Percentiles rank a stretch among this genome's conserved stretches.
phyloP scores from a whole-genome alignment of 1,284 basidiomycete species.

The Taiwanofungus camphoratus region DNA sequence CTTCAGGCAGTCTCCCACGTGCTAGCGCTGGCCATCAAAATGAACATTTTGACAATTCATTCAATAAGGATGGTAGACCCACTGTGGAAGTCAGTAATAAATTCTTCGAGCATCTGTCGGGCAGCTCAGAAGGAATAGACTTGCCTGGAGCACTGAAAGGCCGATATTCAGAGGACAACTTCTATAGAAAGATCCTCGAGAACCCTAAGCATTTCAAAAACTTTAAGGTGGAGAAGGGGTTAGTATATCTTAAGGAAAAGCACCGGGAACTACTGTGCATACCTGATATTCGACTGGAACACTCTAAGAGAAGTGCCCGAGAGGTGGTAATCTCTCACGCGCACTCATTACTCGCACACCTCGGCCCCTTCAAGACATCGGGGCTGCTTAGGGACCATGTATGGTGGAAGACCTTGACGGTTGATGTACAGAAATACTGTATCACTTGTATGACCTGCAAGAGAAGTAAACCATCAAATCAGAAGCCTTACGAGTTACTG shows the following conservation, averaged over 20 bases:
- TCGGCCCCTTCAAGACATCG: slow-evolving; percentile 21
- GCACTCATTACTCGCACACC: slow-evolving; percentile 24
- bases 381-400: slow-evolving; percentile 21
- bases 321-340: slow-evolving; percentile 24
- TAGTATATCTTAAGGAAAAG: background rate
- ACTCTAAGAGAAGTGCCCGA: slow-evolving; percentile 11
- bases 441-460: slow-evolving; percentile 19
- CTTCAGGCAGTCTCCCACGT: too few relatives aligned
- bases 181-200: slow-evolving; percentile 1
- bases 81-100: background rate
- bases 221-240: slow-evolving; percentile 10
- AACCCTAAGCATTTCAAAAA: slow-evolving; percentile 7
- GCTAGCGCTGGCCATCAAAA: background rate
- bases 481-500: slow-evolving; percentile 19
- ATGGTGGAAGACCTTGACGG: slow-evolving; percentile 24
- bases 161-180: background rate
- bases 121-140: background rate
- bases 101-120: background rate
- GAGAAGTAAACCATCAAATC: slow-evolving; percentile 17
- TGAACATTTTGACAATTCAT: too few relatives aligned
- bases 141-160: background rate
- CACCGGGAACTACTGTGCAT: slow-evolving; percentile 14
- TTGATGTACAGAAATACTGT: slow-evolving; percentile 19
- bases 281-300: slow-evolving; percentile 15
- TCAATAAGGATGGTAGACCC: too few relatives aligned